Evolutionary conservation across 768 basidiomycete genomes (phyloP).

Genomic region (Auricularia cornea): DNA sequence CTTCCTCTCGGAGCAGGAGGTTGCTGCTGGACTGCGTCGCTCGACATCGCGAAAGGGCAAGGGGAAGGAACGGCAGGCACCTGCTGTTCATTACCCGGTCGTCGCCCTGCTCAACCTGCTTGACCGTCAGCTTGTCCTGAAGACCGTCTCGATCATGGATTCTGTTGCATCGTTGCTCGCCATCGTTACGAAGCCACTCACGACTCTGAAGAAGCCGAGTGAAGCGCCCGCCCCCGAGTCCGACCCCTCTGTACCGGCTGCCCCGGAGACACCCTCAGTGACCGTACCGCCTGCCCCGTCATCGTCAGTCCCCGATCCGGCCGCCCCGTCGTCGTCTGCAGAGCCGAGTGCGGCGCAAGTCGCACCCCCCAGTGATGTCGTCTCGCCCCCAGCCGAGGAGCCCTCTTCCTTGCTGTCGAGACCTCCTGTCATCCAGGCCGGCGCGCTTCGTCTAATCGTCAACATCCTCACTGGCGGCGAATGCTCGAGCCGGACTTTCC

Average conservation of each 20-base stretch:
- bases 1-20: constrained; percentile 94
- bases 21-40: constrained; percentile 68
- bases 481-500: constrained; percentile 94
- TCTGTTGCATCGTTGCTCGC: constrained; percentile 83
- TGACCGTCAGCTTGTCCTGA: constrained; percentile 77
- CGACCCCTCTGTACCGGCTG: constrained; percentile 9
- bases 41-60: constrained; percentile 78
- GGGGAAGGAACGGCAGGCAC: constrained; percentile 80
- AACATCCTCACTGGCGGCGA: constrained; percentile 97
- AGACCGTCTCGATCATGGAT: constrained; percentile 87
- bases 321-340: not conserved
- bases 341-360: constrained; percentile 8
- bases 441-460: constrained; percentile 83
- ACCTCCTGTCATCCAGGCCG: constrained; percentile 78
- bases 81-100: constrained; percentile 84
- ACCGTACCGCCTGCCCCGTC: not conserved
- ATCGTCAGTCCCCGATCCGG: not conserved
- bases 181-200: constrained; percentile 78
- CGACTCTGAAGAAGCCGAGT: constrained; percentile 42
- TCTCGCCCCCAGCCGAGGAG: constrained; percentile 8
- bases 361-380: not conserved
- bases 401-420: constrained; percentile 39
- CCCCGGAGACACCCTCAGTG: constrained; percentile 14
- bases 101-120: constrained; percentile 82
- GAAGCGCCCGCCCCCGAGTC: not conserved